phyloP scores from a whole-genome alignment of 2,329 filamentous ascomycete species.

The Sporothrix humicola region DNA sequence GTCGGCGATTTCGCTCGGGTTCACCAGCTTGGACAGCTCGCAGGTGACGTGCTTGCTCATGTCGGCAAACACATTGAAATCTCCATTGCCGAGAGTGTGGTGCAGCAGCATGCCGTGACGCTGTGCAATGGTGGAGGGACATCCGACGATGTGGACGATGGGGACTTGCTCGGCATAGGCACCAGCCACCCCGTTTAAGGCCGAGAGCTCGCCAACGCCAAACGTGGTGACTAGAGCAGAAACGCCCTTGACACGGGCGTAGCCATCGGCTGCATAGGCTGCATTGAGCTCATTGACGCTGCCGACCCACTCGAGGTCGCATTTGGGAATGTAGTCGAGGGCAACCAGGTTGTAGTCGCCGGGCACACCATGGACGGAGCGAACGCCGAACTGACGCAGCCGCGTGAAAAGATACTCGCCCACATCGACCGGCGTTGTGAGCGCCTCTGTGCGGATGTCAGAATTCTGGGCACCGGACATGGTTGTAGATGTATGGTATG shows the following conservation, averaged over 20 bases:
- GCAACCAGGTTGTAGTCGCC: slow-evolving; percentile 61
- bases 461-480: slow-evolving; percentile 34
- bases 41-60: slow-evolving; percentile 78
- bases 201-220: slow-evolving; percentile 61
- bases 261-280: slow-evolving; percentile 66
- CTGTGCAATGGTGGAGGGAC: slow-evolving; percentile 41
- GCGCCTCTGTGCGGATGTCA: slow-evolving; percentile 38
- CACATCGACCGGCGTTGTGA: slow-evolving; percentile 54
- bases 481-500: neutral
- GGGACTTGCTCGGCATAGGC: slow-evolving; percentile 62
- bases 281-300: slow-evolving; percentile 63
- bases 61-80: slow-evolving; percentile 70
- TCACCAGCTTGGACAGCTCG: slow-evolving; percentile 71
- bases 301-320: slow-evolving; percentile 55
- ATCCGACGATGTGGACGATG: slow-evolving; percentile 58
- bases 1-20: slow-evolving; percentile 70
- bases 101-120: slow-evolving; percentile 46
- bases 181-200: slow-evolving; percentile 62
- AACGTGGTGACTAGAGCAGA: slow-evolving; percentile 64
- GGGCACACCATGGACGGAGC: slow-evolving; percentile 57
- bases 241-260: slow-evolving; percentile 63
- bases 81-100: slow-evolving; percentile 64
- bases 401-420: slow-evolving; percentile 59
- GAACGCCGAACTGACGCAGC: slow-evolving; percentile 55
- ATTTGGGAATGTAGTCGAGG: slow-evolving; percentile 56